Base-by-base conservation (phyloP, 495 filamentous ascomycete species). In the Stereocaulon alpinum region DNA sequence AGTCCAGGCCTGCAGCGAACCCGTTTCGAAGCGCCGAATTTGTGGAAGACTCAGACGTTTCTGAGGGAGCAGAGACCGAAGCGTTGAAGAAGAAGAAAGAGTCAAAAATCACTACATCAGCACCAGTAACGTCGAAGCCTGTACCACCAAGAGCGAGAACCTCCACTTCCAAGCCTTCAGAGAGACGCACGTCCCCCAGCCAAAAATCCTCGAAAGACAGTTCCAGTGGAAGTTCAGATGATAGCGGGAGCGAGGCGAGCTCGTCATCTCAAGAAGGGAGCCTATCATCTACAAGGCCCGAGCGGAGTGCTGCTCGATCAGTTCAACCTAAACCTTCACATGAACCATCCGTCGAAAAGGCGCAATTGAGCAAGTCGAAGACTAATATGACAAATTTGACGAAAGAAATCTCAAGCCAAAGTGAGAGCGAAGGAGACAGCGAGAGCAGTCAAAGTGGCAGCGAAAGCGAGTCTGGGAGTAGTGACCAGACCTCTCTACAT, bases 11-110 rank as follows among this genome's bases (percentile, higher is more conserved):
- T 4, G 32, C 37, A 40, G 10, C 18, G 3, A 47, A 54, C 14
- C 40, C 29, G 27, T 44, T 43, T 32, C 50, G 24, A 20, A 60
- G 58, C 32, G n/a, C 58, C 6, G 58, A 60, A 45, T 40, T 60
- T 12, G 49, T 60, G 20, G 40, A 37, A 6, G 49, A 60, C n/a
- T 60, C 58, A 29, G 58, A 60, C 27, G 44, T 34, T 1, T 58
- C 43, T 24, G 30, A 18, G 45, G 50, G 42, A 42, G 50, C 27
- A 4, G 18, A 20, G 17, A 37, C 34, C 18, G 27, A 27, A 22
- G 42, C 17, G 5, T 44, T 17, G 7, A 53, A 40, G 17, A 51
- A 52, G 29, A 56, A 32, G 34, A 32, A 17, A 32, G 40, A 9
- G 0, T 18, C 40, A 15, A 45, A 58, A 12, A 29, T 12, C n/a